Conservation (phyloP, 148 eudicot genomes). For the Amaranthus palmeri region DNA sequence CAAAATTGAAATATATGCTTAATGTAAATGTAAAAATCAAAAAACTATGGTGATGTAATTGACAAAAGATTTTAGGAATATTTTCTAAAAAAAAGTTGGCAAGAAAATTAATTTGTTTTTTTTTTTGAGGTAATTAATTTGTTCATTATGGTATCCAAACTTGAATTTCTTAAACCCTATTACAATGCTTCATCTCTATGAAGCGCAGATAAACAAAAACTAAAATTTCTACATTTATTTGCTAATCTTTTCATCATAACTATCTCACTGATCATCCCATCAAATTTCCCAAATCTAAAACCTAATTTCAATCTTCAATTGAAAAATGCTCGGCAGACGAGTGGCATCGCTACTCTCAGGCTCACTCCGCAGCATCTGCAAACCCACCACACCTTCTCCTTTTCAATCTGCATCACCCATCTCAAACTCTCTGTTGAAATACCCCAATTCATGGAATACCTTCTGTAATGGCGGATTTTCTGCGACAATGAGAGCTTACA, state of each 20-base stretch:
- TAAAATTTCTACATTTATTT: no score
- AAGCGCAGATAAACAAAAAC: no score
- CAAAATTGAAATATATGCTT: no score
- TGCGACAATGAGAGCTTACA: conserved; percentile 34
- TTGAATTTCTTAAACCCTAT: no score
- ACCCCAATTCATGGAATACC: neutral
- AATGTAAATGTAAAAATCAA: no score
- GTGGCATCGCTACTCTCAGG: conserved; percentile 29
- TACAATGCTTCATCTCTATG: no score
- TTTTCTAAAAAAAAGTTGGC: no score
- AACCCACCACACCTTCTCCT: conserved; percentile 13
- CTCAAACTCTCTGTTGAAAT: neutral
- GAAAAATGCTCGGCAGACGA: conserved; percentile 34
- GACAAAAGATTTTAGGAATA: no score
- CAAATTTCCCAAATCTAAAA: neutral
- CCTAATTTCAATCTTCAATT: neutral
- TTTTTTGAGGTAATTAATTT: no score
- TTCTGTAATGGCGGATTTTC: neutral
- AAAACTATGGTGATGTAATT: no score
- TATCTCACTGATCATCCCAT: neutral
- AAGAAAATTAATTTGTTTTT: no score
- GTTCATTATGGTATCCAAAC: no score
- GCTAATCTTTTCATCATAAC: neutral
- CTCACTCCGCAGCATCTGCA: conserved; percentile 19
- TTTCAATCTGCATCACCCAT: conserved; percentile 6